Evolutionary conservation across 2,329 filamentous ascomycete species (phyloP).

Genomic region (Beauveria varroae): DNA sequence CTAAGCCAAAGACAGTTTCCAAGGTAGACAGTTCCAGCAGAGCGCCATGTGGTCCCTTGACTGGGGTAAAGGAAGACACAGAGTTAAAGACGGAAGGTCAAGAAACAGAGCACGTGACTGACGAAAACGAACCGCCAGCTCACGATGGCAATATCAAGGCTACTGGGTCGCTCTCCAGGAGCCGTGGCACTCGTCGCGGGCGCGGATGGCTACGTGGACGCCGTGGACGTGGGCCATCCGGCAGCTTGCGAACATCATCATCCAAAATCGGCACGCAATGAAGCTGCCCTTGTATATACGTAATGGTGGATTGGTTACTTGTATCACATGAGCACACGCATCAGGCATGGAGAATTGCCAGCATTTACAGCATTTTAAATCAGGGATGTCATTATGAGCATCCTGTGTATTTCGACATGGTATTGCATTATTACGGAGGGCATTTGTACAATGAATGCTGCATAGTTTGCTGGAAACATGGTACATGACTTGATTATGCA

Average conservation of each 20-base stretch:
- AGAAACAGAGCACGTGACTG: background rate
- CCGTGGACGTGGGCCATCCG: conserved; percentile 2
- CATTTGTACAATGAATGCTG: background rate
- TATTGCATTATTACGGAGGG: background rate
- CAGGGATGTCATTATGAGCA: background rate
- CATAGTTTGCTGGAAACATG: background rate
- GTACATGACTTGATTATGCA: background rate
- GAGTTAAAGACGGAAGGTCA: background rate
- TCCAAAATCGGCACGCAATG: background rate
- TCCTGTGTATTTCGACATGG: background rate
- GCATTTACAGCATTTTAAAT: background rate
- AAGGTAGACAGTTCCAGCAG: background rate
- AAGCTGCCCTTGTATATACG: background rate
- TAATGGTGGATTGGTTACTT: background rate
- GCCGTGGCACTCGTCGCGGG: conserved; percentile 5
- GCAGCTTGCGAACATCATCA: background rate
- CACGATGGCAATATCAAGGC: background rate
- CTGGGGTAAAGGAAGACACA: background rate
- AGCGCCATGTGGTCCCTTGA: background rate
- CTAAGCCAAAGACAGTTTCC: background rate
- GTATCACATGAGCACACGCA: background rate
- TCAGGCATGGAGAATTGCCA: background rate
- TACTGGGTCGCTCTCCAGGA: background rate
- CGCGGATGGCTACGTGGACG: conserved; percentile 10
- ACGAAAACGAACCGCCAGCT: conserved; percentile 9